A percentile compares a stretch with the other conserved stretches of the same genome.
These are phyloP conservation scores for Bruguiera sexangula DNA, from an alignment of 345 rosid species.

Conservation along the genomic window DNA sequence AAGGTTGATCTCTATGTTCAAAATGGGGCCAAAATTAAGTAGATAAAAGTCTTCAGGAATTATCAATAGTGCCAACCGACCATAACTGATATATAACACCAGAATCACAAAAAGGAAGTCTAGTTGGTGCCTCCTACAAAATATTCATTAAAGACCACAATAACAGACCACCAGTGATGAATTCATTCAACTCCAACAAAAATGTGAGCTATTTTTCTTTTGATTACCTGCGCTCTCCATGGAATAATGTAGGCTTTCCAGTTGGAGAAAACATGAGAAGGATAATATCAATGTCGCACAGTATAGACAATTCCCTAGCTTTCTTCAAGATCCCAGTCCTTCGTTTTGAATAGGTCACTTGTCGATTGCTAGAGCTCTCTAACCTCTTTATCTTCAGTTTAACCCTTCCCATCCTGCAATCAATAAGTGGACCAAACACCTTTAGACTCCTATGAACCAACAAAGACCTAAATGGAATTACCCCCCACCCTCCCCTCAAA, in stretches of 20 bases:
- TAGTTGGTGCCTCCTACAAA: too few species aligned
- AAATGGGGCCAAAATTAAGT: not conserved
- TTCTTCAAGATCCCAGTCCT: slow-evolving; percentile 80
- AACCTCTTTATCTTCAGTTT: slow-evolving; percentile 80
- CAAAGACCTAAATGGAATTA: not conserved
- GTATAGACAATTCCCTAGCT: slow-evolving; percentile 80
- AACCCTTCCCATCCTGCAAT: slow-evolving; percentile 82
- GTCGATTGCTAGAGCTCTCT: slow-evolving; percentile 68
- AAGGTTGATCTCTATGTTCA: not conserved
- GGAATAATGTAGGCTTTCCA: slow-evolving; percentile 63
- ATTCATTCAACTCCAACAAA: not conserved
- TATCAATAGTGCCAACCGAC: too few species aligned
- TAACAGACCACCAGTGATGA: too few species aligned
- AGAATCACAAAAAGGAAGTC: too few species aligned
- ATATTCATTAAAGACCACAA: too few species aligned
- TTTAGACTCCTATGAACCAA: not conserved
- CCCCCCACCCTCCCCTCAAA: too few species aligned
- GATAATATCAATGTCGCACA: slow-evolving; percentile 75
- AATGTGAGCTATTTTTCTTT: not conserved
- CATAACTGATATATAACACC: too few species aligned
- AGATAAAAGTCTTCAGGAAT: not conserved
- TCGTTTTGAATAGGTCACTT: slow-evolving; percentile 76
- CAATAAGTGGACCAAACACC: not conserved
- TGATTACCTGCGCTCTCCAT: slow-evolving; percentile 65
- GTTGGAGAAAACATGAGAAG: slow-evolving; percentile 89